Base-by-base conservation (phyloP, 2,329 filamentous ascomycete species). In the Clonostachys rosea region DNA sequence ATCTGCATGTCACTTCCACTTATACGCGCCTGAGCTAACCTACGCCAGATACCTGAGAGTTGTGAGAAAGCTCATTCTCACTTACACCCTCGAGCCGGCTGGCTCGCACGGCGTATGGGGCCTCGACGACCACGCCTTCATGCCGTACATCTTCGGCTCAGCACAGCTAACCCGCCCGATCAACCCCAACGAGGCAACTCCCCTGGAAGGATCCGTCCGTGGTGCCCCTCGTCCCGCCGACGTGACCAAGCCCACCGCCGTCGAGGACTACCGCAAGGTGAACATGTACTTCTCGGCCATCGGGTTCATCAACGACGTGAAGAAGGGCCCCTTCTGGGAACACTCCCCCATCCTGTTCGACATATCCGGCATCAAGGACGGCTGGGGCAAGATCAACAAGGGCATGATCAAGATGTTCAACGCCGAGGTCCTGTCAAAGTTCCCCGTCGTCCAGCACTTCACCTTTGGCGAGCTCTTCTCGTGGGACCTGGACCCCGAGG, bases 381-480 rank as follows among this genome's bases (percentile, higher is more conserved):
- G 94, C n/a, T 99, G 94, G 94, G 94, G 88, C 35, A 99, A 99
- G 73, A 96, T 99, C 60, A 97, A 99, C 68, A 91, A 91, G 84
- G 94, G 94, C 45, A 97, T 99, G 94, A 83, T 99, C 59, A 99
- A 97, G 69, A 99, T 99, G 94, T 99, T 92, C 71, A 91, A 95
- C 55, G 94, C 89, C 16, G 94, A 99, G 70, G 94, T 99, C 4
- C 75, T 99, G 13, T 89, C 88, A 37, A 99, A 99, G 66, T 96
- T 96, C 61, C 94, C 94, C 4, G 94, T 99, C 4, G 90, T 99
- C n/a, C 94, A 99, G 67, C 94, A 99, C 67, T 97, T 94, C 55
- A 81, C 78, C 4, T 92, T 94, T 55, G 89, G 89, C 24, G 86
- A 84, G 6, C 70, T 94, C n/a, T 90, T 92, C 61, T 81, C 78